These are phyloP conservation scores for Zygnema circumcarinatum DNA, from an alignment of 139 green algal species.

Conservation along the genomic window DNA sequence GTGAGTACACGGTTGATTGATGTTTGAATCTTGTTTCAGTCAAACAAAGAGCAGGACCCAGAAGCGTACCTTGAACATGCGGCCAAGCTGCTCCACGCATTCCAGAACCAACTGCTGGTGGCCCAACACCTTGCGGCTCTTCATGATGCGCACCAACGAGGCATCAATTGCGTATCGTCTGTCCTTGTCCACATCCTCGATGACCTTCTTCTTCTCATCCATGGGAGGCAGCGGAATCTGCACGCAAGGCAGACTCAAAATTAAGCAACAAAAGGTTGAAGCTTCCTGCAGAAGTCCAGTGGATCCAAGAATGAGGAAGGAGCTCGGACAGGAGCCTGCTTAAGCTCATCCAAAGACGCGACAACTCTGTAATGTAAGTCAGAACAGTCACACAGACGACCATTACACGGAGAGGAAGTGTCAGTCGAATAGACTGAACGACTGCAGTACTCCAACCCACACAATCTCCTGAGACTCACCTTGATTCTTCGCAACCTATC, in stretches of 20 bases:
- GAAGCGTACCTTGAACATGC: conserved; percentile 86
- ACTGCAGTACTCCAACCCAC: too few relatives aligned
- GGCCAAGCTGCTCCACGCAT: conserved; percentile 92
- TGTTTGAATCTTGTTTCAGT: too few relatives aligned
- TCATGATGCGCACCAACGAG: conserved; percentile 91
- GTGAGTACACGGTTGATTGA: neutral
- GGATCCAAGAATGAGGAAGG: conserved; percentile 1
- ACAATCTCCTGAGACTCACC: conserved; percentile 66
- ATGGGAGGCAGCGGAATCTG: conserved; percentile 75
- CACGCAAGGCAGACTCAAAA: conserved; percentile 1
- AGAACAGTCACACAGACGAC: neutral
- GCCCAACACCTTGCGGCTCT: conserved; percentile 84
- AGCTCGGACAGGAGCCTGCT: too few relatives aligned
- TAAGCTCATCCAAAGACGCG: too few relatives aligned
- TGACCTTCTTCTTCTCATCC: conserved; percentile 92
- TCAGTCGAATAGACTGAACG: too few relatives aligned
- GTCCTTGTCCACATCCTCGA: conserved; percentile 96
- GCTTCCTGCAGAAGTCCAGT: neutral
- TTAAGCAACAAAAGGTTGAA: conserved; percentile 5
- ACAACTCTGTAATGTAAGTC: neutral
- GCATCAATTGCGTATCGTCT: conserved; percentile 84
- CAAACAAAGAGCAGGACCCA: too few relatives aligned
- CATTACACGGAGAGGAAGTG: too few relatives aligned
- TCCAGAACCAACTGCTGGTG: conserved; percentile 94
- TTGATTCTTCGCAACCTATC: conserved; percentile 91